Base-by-base conservation (phyloP, 139 green algal genomes). In the Chlorella sorokiniana region DNA sequence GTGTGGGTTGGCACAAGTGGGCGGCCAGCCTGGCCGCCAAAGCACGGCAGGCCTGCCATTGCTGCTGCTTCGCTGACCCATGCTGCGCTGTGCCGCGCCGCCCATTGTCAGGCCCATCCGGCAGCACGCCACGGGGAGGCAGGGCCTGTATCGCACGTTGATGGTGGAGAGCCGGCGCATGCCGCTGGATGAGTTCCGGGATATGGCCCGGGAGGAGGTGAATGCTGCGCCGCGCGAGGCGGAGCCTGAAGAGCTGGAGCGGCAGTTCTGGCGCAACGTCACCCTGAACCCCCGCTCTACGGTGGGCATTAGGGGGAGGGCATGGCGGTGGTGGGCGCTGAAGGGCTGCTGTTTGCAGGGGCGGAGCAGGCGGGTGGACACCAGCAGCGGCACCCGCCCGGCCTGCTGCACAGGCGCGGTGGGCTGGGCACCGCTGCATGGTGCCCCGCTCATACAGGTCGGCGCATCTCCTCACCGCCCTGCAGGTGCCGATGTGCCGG, bases 251-350 rank as follows among this genome's bases (percentile, higher is more conserved):
- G 73, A 86, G 16, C 51, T 91, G 38, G 92, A 96, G 86, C 86
- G 89, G 7, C 78, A 85, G 7, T 97, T 92, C 81, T 97, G 94
- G 94, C 87, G 90, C 67, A 94, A 91, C 23, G 88, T 80, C 54
- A 79, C 73, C 3, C 76, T 91, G 8, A 79, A 81, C 54, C 90
- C 92, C 94, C 94, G 2, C 85, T 96, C 31, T 98, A 97, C 83
- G 94, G 72, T 67, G 72, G 9, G 44, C 14, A 22, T 37, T 29
- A 27, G 11, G n/a, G 42, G 42, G 8, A 22, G 40, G 5, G 2
- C 16, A 33, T n/a, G 64, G n/a, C 25, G 22, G 63, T 69, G 63
- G 63, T 69, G 44, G 2, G 38, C 18, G 40, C 2, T 54, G 35
- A 31, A 6, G 8, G 64, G 35, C 3, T 20, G 3, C 27, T 18